A percentile compares a stretch with the other conserved stretches of the same genome.
Evolutionary conservation across 2,329 filamentous ascomycete species (phyloP).

Genomic region (Mariannaea elegans): DNA sequence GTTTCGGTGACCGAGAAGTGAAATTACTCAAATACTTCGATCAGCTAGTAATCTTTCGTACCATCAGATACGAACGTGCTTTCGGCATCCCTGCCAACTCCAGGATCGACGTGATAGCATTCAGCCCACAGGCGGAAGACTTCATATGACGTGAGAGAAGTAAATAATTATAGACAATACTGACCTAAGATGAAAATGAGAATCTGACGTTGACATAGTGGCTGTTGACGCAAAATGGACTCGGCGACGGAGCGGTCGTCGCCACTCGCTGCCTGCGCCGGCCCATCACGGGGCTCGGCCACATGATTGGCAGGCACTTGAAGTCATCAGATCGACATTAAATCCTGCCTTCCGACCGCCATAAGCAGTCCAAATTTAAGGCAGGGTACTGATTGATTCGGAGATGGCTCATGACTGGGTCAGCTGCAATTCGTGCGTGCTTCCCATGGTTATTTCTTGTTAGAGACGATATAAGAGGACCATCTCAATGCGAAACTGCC

Average conservation of each 20-base stretch:
- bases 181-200: no score
- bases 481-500: neutral
- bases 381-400: neutral
- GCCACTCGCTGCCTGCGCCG: conserved; percentile 28
- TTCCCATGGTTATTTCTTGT: neutral
- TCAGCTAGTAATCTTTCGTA: no score
- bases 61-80: no score
- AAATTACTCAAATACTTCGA: no score
- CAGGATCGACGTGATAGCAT: no score
- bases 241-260: conserved; percentile 12
- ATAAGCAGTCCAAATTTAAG: neutral
- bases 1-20: no score
- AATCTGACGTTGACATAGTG: no score
- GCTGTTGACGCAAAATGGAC: conserved; percentile 6
- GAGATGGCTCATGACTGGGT: neutral
- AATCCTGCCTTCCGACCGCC: neutral
- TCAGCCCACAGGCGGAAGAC: no score
- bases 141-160: no score
- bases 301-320: conserved; percentile 35
- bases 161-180: no score
- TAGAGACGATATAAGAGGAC: neutral
- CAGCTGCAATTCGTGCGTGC: neutral
- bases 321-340: conserved; percentile 17
- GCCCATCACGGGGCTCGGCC: conserved; percentile 24
- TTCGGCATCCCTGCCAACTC: no score